Percentiles rank a stretch among this genome's conserved stretches.
Evolutionary conservation across 2,329 filamentous ascomycete genomes (phyloP).

Genomic region (Thermothelomyces thermophilus): DNA sequence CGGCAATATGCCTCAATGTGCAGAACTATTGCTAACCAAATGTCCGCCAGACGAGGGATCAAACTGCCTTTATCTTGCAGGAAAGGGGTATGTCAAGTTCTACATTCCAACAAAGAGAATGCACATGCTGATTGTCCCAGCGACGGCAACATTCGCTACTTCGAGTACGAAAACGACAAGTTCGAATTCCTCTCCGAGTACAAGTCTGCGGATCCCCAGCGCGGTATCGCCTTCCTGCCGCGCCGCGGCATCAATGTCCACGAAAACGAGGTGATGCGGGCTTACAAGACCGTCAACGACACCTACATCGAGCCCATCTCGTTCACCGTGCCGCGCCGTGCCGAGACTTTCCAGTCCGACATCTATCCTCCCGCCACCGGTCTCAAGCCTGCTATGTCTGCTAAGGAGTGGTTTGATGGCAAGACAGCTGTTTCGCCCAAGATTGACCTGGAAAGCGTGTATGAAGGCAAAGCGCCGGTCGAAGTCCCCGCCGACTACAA

Average conservation of each 20-base stretch:
- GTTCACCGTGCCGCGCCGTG: conserved; percentile 89
- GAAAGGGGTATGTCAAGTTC: conserved; percentile 69
- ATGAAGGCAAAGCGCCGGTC: conserved; percentile 73
- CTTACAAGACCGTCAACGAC: conserved; percentile 96
- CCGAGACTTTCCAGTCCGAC: conserved; percentile 93
- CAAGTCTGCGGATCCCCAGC: conserved; percentile 92
- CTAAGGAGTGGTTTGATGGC: conserved; percentile 78
- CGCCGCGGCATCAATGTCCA: conserved; percentile 94
- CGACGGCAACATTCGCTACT: conserved; percentile 98
- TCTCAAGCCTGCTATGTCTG: conserved; percentile 69
- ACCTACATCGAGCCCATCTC: conserved; percentile 92
- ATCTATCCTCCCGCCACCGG: conserved; percentile 88
- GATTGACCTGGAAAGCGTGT: conserved; percentile 88
- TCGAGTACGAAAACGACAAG: conserved; percentile 96
- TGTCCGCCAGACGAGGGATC: conserved; percentile 68
- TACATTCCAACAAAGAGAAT: background rate
- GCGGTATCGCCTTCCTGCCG: conserved; percentile 88
- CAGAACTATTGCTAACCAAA: conserved; percentile 23
- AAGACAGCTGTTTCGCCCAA: conserved; percentile 81
- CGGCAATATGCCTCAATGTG: background rate
- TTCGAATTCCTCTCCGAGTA: conserved; percentile 96
- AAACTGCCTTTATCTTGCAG: conserved; percentile 90
- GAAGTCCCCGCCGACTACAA: conserved; percentile 69
- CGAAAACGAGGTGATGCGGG: conserved; percentile 92
- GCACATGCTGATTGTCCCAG: conserved; percentile 37